phyloP scores from a whole-genome alignment of 305 asterid species.

The Ajuga reptans region DNA sequence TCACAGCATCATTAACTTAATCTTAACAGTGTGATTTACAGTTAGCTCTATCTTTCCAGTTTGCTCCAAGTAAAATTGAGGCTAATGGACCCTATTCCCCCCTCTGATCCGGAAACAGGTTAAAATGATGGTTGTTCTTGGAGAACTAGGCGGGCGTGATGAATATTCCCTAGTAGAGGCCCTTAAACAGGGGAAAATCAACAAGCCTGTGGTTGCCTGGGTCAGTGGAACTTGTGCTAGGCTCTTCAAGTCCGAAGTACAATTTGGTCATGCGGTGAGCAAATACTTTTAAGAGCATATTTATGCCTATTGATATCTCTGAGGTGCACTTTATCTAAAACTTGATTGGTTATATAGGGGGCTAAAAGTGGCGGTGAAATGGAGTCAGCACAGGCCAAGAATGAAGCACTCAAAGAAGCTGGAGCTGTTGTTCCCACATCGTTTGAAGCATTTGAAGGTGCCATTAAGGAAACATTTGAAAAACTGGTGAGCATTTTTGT shows the following conservation, averaged over 20 bases:
- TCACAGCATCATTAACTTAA: neutral
- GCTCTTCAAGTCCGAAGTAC: constrained; percentile 83
- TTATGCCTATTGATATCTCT: neutral
- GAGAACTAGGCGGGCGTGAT: constrained; percentile 83
- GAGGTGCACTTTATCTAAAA: neutral
- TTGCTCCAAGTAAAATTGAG: too few relatives aligned
- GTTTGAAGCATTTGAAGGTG: constrained; percentile 74
- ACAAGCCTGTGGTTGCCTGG: constrained; percentile 88
- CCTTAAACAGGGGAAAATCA: constrained; percentile 73
- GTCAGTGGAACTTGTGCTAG: constrained; percentile 92
- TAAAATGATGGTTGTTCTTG: constrained; percentile 76
- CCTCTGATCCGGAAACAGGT: constrained; percentile 27
- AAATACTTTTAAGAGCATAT: constrained; percentile 1
- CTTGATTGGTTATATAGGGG: constrained; percentile 31
- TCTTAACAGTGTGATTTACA: neutral
- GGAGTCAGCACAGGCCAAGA: constrained; percentile 97
- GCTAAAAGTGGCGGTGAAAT: constrained; percentile 82
- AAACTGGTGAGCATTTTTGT: constrained; percentile 42
- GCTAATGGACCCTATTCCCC: neutral
- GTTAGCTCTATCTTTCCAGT: neutral
- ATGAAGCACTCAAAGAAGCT: constrained; percentile 78
- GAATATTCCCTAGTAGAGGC: constrained; percentile 86
- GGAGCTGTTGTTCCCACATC: constrained; percentile 94
- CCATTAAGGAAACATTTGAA: constrained; percentile 53
- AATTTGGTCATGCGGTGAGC: constrained; percentile 84